Conservation (phyloP, 2,329 filamentous ascomycete genomes). For the Pestalotiopsis sp. region DNA sequence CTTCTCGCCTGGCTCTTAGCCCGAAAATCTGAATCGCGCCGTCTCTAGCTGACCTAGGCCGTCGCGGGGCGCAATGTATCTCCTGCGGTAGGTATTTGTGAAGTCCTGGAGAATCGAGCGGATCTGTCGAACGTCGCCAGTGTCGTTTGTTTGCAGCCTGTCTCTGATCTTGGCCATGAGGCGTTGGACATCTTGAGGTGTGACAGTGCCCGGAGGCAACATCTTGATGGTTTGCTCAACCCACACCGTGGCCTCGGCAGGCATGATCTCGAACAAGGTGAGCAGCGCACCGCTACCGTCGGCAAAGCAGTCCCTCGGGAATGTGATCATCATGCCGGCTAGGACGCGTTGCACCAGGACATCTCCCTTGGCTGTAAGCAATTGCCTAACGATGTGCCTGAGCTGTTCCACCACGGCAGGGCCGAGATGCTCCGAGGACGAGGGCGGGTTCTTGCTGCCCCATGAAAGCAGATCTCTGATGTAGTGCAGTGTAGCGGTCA, state of each 20-base stretch:
- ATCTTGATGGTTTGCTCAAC: slow-evolving; percentile 81
- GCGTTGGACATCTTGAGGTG: slow-evolving; percentile 76
- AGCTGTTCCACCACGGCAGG: slow-evolving; percentile 68
- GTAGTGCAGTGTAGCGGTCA: slow-evolving; percentile 91
- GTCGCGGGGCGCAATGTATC: slow-evolving; percentile 94
- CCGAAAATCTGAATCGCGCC: slow-evolving; percentile 79
- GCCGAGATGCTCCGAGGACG: slow-evolving; percentile 53
- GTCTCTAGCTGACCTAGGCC: slow-evolving; percentile 87
- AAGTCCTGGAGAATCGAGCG: slow-evolving; percentile 91
- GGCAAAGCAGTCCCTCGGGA: slow-evolving; percentile 92
- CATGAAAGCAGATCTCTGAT: slow-evolving; percentile 89
- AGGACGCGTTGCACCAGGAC: slow-evolving; percentile 84
- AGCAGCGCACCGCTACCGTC: slow-evolving; percentile 94
- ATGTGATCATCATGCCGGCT: slow-evolving; percentile 99
- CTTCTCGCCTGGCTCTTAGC: slow-evolving; percentile 36
- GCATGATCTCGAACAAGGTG: slow-evolving; percentile 84
- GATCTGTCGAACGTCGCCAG: slow-evolving; percentile 70
- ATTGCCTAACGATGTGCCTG: slow-evolving; percentile 69
- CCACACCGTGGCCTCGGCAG: slow-evolving; percentile 78
- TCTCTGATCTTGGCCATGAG: slow-evolving; percentile 81
- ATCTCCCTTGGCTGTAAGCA: slow-evolving; percentile 72
- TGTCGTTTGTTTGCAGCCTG: slow-evolving; percentile 67
- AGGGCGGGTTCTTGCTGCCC: slow-evolving; percentile 73
- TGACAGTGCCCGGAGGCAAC: slow-evolving; percentile 81
- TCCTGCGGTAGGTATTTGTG: slow-evolving; percentile 87